Percentiles rank a stretch among this genome's conserved stretches.
phyloP scores from a whole-genome alignment of 208 protist genomes.

The Crithidia expoeki region DNA sequence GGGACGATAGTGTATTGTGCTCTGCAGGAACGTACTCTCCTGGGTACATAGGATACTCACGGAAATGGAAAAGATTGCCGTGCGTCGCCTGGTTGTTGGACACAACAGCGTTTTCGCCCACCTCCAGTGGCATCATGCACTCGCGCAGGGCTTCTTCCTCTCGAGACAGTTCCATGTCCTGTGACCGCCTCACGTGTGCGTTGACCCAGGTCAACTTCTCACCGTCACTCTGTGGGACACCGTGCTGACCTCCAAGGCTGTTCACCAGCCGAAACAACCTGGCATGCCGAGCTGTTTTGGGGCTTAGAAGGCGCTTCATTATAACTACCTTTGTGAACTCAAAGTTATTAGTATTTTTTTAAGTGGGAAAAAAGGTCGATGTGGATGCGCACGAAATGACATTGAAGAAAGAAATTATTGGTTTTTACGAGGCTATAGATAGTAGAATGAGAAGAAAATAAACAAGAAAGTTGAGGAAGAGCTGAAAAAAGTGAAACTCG shows the following conservation, averaged over 20 bases:
- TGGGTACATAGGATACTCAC: constrained; percentile 92
- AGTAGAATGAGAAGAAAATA: neutral
- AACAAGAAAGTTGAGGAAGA: neutral
- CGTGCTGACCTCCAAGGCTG: constrained; percentile 27
- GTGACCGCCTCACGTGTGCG: constrained; percentile 70
- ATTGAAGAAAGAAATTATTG: too few relatives aligned
- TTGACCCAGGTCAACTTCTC: constrained; percentile 85
- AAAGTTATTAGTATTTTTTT: neutral
- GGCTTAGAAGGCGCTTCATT: constrained; percentile 87
- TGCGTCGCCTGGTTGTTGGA: constrained; percentile 71
- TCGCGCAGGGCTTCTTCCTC: constrained; percentile 79
- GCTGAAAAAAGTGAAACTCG: neutral
- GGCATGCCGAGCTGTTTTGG: constrained; percentile 91
- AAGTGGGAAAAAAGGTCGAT: neutral
- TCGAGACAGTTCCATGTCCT: constrained; percentile 74
- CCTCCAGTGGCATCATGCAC: constrained; percentile 61
- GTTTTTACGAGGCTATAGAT: neutral
- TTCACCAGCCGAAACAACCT: constrained; percentile 76
- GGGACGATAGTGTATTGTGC: constrained; percentile 86
- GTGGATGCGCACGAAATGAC: too few relatives aligned
- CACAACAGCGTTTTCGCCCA: constrained; percentile 69
- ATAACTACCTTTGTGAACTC: neutral
- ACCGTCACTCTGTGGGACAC: constrained; percentile 69
- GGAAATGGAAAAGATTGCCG: constrained; percentile 90
- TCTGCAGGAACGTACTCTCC: constrained; percentile 89